Percentiles rank a stretch among this genome's conserved stretches.
phyloP scores from a whole-genome alignment of 1,284 basidiomycete genomes.

The Gastroboletus turbinatus region DNA sequence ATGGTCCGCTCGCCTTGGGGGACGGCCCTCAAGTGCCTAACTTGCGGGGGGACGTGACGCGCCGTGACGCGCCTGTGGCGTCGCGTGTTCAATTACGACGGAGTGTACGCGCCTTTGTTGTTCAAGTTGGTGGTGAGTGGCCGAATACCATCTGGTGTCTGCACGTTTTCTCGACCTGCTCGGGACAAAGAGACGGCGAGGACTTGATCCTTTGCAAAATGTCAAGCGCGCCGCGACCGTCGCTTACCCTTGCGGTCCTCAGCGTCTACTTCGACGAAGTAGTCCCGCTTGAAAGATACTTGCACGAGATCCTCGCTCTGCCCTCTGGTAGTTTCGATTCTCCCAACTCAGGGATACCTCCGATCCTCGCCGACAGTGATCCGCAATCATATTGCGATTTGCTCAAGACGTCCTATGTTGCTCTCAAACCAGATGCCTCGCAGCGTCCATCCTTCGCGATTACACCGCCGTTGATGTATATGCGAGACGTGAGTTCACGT shows the following conservation, averaged over 20 bases:
- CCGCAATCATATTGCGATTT: slow-evolving; percentile 40
- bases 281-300: slow-evolving; percentile 42
- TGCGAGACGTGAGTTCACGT: slow-evolving; percentile 50
- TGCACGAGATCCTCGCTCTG: slow-evolving; percentile 37
- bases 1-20: neutral
- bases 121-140: neutral
- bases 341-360: neutral
- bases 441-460: slow-evolving; percentile 29
- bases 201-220: neutral
- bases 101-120: neutral
- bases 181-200: neutral
- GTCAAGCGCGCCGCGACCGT: neutral
- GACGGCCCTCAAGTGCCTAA: neutral
- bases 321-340: neutral
- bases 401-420: slow-evolving; percentile 47
- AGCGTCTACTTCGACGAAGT: slow-evolving; percentile 42
- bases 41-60: no score
- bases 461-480: slow-evolving; percentile 45
- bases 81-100: neutral
- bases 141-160: neutral
- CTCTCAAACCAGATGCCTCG: slow-evolving; percentile 25
- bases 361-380: slow-evolving; percentile 35
- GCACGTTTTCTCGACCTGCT: neutral
- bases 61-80: neutral
- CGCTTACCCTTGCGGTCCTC: slow-evolving; percentile 26